These are phyloP conservation scores for Gymnopilus dilepis DNA, from an alignment of 768 basidiomycete genomes.

Conservation along the genomic window DNA sequence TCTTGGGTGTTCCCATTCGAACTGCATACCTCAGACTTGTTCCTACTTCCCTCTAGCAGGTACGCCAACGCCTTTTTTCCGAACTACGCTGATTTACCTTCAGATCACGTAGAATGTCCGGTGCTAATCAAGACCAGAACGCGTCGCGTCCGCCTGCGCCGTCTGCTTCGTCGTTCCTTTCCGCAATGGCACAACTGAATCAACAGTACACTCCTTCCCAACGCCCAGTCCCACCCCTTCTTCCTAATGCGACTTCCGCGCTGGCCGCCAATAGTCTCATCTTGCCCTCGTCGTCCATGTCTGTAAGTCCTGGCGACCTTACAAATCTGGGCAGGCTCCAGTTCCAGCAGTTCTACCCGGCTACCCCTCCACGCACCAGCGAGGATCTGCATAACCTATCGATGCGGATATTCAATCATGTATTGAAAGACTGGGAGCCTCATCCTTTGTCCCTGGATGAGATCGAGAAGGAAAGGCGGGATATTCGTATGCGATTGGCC, in stretches of 20 bases:
- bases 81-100: background rate
- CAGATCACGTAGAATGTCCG: background rate
- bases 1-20: too few species aligned
- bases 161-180: background rate
- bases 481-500: conserved; percentile 18
- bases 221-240: background rate
- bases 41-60: background rate
- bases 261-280: background rate
- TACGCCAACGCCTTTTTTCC: background rate
- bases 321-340: too few species aligned
- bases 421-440: conserved; percentile 25
- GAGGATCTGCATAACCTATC: background rate
- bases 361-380: background rate
- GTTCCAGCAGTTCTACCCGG: background rate
- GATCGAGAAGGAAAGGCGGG: conserved; percentile 5
- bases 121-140: background rate
- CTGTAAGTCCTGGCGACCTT: background rate
- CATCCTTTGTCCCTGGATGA: conserved; percentile 18
- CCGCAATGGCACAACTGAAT: conserved; percentile 9
- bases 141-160: background rate
- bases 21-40: background rate
- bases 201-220: background rate
- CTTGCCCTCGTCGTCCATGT: background rate
- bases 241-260: background rate
- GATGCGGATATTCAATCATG: background rate